Percentiles rank a stretch among this genome's conserved stretches.
These are phyloP conservation scores for rapeseed (Brassica napus) DNA, from an alignment of 345 rosid species.

Conservation along the genomic window Da-Ae NC_063444.1:8403001-8403500, in stretches of 20 bases:
- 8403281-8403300: slow-evolving; percentile 22
- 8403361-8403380: slow-evolving; percentile 33
- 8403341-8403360: slow-evolving; percentile 6
- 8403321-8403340: slow-evolving; percentile 10
- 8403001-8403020: slow-evolving; percentile 43
- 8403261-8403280: slow-evolving; percentile 2
- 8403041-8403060: slow-evolving; percentile 73
- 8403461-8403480: slow-evolving; percentile 36
- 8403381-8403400: slow-evolving; percentile 42
- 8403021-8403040: slow-evolving; percentile 44
- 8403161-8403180: slow-evolving; percentile 28
- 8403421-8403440: slow-evolving; percentile 25
- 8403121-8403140: slow-evolving; percentile 36
- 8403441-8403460: slow-evolving; percentile 37
- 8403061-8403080: slow-evolving; percentile 86
- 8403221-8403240: slow-evolving; percentile 35
- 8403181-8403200: slow-evolving; percentile 29
- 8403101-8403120: slow-evolving; percentile 49
- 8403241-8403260: slow-evolving; percentile 19
- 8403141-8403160: slow-evolving; percentile 56
- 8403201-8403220: slow-evolving; percentile 19
- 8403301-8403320: slow-evolving; percentile 19
- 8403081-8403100: slow-evolving; percentile 95
- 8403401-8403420: slow-evolving; percentile 31
- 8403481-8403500: slow-evolving; percentile 4